A percentile compares a stretch with the other conserved stretches of the same genome.
These are phyloP conservation scores for Ustilago trichophora DNA, from an alignment of 1,284 basidiomycete genomes.

Conservation along the genomic window DNA sequence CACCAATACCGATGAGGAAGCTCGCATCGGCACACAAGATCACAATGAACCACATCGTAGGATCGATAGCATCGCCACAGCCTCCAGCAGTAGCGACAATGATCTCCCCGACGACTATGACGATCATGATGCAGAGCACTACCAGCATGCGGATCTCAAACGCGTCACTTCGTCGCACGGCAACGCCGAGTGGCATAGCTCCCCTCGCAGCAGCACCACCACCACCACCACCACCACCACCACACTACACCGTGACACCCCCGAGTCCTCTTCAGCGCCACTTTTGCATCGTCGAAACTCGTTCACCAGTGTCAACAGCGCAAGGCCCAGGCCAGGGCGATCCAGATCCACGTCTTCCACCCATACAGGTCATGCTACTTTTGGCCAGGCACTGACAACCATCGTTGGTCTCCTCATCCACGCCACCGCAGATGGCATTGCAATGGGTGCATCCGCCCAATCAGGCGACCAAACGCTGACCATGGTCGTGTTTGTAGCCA, in stretches of 20 bases:
- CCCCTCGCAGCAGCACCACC: constrained; percentile 21
- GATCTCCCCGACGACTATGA: constrained; percentile 41
- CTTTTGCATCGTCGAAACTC: constrained; percentile 23
- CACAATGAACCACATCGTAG: constrained; percentile 10
- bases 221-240: too few species aligned
- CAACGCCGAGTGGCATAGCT: constrained; percentile 12
- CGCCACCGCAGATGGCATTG: constrained; percentile 62
- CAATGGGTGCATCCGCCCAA: constrained; percentile 59
- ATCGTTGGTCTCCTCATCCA: constrained; percentile 62
- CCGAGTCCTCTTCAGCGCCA: constrained; percentile 12
- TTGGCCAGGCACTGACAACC: constrained; percentile 50
- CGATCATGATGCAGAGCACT: constrained; percentile 15
- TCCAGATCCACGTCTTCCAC: constrained; percentile 10
- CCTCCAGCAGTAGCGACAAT: constrained; percentile 35
- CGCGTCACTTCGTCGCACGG: constrained; percentile 6
- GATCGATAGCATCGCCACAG: constrained; percentile 18
- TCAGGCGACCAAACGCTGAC: constrained; percentile 53
- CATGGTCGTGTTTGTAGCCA: constrained; percentile 60
- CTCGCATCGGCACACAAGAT: constrained; percentile 1
- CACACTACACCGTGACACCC: constrained; percentile 3
- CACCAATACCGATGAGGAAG: constrained; percentile 21
- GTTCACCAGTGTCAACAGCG: constrained; percentile 4
- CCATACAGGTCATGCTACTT: background rate
- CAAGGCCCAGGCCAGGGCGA: background rate
- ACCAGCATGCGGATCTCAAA: too few species aligned